phyloP scores from a whole-genome alignment of 805 yeast species.

The Hanseniaspora jakobsenii region DNA sequence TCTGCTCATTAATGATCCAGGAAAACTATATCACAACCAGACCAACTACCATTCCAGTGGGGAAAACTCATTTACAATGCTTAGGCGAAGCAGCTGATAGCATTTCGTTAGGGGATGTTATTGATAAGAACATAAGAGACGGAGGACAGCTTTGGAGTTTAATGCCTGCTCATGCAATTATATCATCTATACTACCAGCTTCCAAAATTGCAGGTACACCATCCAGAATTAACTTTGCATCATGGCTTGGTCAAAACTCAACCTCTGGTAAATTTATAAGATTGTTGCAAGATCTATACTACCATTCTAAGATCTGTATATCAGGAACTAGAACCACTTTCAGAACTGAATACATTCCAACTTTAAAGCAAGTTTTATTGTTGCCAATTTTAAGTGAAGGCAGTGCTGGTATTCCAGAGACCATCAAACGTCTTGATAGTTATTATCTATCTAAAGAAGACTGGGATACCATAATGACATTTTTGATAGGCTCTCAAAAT shows the following conservation, averaged over 20 bases:
- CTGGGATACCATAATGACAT: conserved; percentile 79
- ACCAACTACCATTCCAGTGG: conserved; percentile 38
- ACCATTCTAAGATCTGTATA: conserved; percentile 71
- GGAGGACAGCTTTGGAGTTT: conserved; percentile 91
- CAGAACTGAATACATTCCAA: conserved; percentile 64
- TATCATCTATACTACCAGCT: conserved; percentile 75
- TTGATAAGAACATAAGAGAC: conserved; percentile 72
- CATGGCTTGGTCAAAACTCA: conserved; percentile 85
- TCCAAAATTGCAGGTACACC: conserved; percentile 59
- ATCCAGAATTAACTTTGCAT: conserved; percentile 65
- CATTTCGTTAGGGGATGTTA: conserved; percentile 72
- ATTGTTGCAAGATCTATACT: conserved; percentile 72
- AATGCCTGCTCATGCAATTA: conserved; percentile 78
- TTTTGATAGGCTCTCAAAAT: conserved; percentile 55
- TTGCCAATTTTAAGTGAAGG: conserved; percentile 47
- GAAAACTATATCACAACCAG: conserved; percentile 71
- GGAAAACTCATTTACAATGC: conserved; percentile 44
- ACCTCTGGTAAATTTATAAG: conserved; percentile 68
- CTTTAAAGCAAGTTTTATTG: conserved; percentile 44
- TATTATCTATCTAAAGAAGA: conserved; percentile 83
- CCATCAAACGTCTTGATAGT: conserved; percentile 64
- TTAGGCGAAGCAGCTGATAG: conserved; percentile 74
- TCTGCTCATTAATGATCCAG: conserved; percentile 90
- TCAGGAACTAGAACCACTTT: conserved; percentile 64
- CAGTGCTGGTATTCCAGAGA: conserved; percentile 50